Conservation (phyloP, 257 asterid genomes). For the Solanum etuberosum region DNA sequence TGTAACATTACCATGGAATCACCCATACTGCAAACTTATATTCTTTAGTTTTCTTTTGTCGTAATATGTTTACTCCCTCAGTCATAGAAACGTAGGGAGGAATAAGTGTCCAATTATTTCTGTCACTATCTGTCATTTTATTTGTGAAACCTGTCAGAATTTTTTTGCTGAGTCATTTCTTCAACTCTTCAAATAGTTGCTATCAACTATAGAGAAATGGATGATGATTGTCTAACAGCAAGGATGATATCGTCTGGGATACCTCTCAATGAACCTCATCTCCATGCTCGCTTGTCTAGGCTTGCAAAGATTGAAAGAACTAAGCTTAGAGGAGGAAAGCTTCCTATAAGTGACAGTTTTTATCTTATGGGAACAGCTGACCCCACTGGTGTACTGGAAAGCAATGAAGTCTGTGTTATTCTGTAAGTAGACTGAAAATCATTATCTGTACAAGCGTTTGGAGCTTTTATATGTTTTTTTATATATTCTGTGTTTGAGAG, state of each 20-base stretch:
- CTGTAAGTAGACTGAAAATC: slow-evolving; percentile 39
- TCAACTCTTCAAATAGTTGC: slow-evolving; percentile 42
- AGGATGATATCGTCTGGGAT: slow-evolving; percentile 63
- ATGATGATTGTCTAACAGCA: slow-evolving; percentile 28
- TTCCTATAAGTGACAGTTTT: slow-evolving; percentile 63
- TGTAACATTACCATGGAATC: neutral
- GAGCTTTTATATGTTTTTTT: neutral
- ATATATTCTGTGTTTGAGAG: neutral
- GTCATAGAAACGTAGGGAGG: neutral
- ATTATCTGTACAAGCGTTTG: neutral
- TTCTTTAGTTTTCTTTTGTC: neutral
- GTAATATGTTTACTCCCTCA: neutral
- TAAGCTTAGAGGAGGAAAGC: slow-evolving; percentile 44
- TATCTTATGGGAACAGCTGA: slow-evolving; percentile 94
- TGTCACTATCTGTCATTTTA: neutral
- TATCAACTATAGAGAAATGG: slow-evolving; percentile 31
- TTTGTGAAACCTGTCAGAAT: neutral
- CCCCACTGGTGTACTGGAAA: slow-evolving; percentile 52
- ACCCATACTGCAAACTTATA: neutral
- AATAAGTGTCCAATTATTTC: neutral
- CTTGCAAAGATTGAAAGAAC: slow-evolving; percentile 27
- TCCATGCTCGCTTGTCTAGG: slow-evolving; percentile 39
- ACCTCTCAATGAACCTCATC: slow-evolving; percentile 66
- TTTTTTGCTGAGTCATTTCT: neutral
- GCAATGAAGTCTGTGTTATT: slow-evolving; percentile 70